A percentile compares a stretch with the other conserved stretches of the same genome.
phyloP scores from a whole-genome alignment of 2,329 filamentous ascomycete species.

The Aspergillus jensenii region DNA sequence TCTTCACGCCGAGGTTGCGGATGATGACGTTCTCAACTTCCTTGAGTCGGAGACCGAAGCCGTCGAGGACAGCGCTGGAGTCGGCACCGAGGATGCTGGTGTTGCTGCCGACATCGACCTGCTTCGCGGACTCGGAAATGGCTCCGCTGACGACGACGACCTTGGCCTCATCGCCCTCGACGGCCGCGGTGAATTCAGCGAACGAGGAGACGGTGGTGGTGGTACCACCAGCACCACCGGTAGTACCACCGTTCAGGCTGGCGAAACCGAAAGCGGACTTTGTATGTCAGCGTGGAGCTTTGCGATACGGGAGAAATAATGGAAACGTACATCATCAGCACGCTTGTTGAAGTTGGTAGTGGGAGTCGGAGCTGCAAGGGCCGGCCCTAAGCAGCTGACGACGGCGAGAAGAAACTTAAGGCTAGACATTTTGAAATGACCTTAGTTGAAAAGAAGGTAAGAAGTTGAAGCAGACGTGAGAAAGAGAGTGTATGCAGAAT shows the following conservation, averaged over 20 bases:
- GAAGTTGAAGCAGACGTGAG: slow-evolving; percentile 2
- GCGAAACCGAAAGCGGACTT: slow-evolving; percentile 45
- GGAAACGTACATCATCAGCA: slow-evolving; percentile 26
- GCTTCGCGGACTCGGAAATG: slow-evolving; percentile 44
- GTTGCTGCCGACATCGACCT: slow-evolving; percentile 51
- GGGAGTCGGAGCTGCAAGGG: slow-evolving; percentile 27
- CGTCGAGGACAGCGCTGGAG: slow-evolving; percentile 54
- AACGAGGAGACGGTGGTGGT: slow-evolving; percentile 57
- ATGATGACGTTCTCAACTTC: slow-evolving; percentile 61
- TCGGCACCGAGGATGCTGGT: slow-evolving; percentile 55
- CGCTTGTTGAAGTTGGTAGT: slow-evolving; percentile 25
- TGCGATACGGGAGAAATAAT: too few relatives aligned
- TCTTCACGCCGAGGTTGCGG: slow-evolving; percentile 60
- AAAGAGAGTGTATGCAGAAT: slow-evolving; percentile 5
- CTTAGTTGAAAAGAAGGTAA: slow-evolving; percentile 2
- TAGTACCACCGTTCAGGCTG: slow-evolving; percentile 53
- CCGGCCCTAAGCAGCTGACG: slow-evolving; percentile 23
- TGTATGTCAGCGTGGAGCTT: not conserved
- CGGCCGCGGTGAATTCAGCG: slow-evolving; percentile 51
- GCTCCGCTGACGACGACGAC: slow-evolving; percentile 50
- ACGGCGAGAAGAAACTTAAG: slow-evolving; percentile 25
- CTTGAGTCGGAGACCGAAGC: slow-evolving; percentile 51
- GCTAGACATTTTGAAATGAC: slow-evolving; percentile 21
- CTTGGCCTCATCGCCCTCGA: slow-evolving; percentile 45
- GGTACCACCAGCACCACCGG: slow-evolving; percentile 55